Percentiles rank a stretch among this genome's conserved stretches.
Conservation (phyloP, 2,329 filamentous ascomycete species). For the Podosphaera xanthii region DNA sequence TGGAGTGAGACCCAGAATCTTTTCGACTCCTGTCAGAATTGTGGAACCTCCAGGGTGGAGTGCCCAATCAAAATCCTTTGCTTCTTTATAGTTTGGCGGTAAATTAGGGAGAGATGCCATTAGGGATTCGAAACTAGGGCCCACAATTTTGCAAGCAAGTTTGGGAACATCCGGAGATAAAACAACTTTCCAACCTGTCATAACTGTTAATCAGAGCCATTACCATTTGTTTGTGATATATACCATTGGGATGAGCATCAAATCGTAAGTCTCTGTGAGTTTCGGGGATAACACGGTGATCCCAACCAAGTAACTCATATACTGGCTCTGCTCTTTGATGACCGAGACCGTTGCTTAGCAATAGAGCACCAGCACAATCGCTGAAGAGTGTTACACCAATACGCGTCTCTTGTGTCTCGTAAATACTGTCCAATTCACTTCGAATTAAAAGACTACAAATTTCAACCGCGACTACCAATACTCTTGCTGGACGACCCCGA, state of each 20-base stretch:
- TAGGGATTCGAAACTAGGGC: conserved; percentile 30
- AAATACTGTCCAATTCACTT: conserved; percentile 40
- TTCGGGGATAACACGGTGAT: conserved; percentile 36
- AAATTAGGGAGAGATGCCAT: conserved; percentile 24
- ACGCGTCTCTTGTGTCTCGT: conserved; percentile 33
- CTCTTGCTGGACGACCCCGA: conserved; percentile 32
- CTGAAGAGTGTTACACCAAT: conserved; percentile 47
- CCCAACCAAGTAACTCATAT: conserved; percentile 42
- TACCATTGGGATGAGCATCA: conserved; percentile 37
- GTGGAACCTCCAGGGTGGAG: conserved; percentile 47
- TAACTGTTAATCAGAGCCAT: neutral
- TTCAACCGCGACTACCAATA: conserved; percentile 43
- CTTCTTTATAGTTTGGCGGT: conserved; percentile 21
- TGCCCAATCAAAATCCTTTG: conserved; percentile 47
- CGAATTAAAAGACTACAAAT: conserved; percentile 36
- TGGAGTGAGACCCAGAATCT: conserved; percentile 29
- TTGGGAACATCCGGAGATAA: conserved; percentile 37
- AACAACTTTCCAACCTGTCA: conserved; percentile 41
- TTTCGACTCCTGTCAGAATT: conserved; percentile 40
- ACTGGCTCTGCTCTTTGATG: conserved; percentile 16
- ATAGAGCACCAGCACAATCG: conserved; percentile 42
- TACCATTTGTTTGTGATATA: conserved; percentile 7
- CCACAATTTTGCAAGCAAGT: conserved; percentile 27
- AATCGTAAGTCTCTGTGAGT: conserved; percentile 41
- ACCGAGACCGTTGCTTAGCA: conserved; percentile 41